Conservation (phyloP, 164 flowering plant genomes). For the Stephania yunnanensis region DNA sequence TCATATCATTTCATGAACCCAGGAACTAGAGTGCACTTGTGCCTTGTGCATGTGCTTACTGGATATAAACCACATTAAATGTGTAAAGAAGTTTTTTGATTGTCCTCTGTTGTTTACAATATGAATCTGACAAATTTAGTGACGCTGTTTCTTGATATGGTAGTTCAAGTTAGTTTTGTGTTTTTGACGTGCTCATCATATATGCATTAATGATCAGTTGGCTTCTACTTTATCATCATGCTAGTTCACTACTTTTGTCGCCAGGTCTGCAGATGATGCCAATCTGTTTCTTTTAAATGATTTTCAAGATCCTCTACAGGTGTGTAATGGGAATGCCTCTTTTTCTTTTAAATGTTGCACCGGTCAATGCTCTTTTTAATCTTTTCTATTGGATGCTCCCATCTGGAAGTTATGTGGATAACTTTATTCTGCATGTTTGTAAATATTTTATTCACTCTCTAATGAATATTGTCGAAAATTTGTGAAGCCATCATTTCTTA, state of each 20-base stretch:
- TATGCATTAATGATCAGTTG: neutral
- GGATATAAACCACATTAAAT: neutral
- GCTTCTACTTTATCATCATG: neutral
- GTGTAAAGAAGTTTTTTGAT: neutral
- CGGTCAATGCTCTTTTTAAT: neutral
- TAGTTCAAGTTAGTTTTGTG: neutral
- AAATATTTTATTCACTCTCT: neutral
- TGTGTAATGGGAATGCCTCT: slow-evolving; percentile 15
- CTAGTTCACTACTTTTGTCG: slow-evolving; percentile 19
- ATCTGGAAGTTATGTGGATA: neutral
- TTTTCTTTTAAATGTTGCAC: neutral
- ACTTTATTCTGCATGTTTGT: neutral
- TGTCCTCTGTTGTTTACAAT: neutral
- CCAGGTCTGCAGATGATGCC: slow-evolving; percentile 97
- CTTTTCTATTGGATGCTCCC: slow-evolving; percentile 1
- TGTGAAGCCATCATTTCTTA: neutral
- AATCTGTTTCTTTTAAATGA: slow-evolving; percentile 94
- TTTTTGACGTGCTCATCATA: neutral
- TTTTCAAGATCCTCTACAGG: slow-evolving; percentile 96
- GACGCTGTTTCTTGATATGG: neutral
- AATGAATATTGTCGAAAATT: neutral
- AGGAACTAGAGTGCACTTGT: neutral
- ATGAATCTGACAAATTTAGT: neutral
- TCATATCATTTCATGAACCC: neutral
- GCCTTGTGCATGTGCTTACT: neutral